Conservation (phyloP, 1,284 basidiomycete species). For the Fomes fomentarius region DNA sequence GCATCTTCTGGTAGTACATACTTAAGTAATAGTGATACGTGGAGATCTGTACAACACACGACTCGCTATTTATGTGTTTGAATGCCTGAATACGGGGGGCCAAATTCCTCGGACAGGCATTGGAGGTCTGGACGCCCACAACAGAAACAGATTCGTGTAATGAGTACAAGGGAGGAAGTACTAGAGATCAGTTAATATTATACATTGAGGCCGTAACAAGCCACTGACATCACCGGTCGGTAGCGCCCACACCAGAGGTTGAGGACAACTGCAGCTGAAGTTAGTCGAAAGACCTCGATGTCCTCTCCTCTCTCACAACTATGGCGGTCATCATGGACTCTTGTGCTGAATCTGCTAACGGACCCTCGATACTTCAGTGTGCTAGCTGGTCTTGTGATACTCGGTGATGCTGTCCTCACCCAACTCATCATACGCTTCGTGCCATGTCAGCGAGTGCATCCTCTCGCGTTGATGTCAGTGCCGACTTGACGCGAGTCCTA, state of each 20-base stretch:
- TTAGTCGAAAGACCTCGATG: constrained; percentile 6
- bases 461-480: constrained; percentile 7
- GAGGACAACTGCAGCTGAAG: too few species aligned
- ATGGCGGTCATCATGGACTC: constrained; percentile 5
- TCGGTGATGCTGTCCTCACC: constrained; percentile 78
- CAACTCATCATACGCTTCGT: constrained; percentile 79
- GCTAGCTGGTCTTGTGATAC: constrained; percentile 62
- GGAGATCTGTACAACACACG: neutral
- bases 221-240: too few species aligned
- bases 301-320: constrained; percentile 4
- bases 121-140: too few species aligned
- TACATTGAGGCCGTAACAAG: too few species aligned
- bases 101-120: too few species aligned
- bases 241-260: too few species aligned
- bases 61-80: constrained; percentile 6
- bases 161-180: too few species aligned
- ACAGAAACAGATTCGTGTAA: too few species aligned
- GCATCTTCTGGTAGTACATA: constrained; percentile 60
- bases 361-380: constrained; percentile 69
- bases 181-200: too few species aligned
- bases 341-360: constrained; percentile 44
- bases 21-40: neutral
- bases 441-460: constrained; percentile 57
- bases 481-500: constrained; percentile 15
- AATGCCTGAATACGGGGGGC: too few species aligned